A percentile compares a stretch with the other conserved stretches of the same genome.
phyloP scores from a whole-genome alignment of 2,329 filamentous ascomycete genomes.

The Colletotrichum limetticola region DNA sequence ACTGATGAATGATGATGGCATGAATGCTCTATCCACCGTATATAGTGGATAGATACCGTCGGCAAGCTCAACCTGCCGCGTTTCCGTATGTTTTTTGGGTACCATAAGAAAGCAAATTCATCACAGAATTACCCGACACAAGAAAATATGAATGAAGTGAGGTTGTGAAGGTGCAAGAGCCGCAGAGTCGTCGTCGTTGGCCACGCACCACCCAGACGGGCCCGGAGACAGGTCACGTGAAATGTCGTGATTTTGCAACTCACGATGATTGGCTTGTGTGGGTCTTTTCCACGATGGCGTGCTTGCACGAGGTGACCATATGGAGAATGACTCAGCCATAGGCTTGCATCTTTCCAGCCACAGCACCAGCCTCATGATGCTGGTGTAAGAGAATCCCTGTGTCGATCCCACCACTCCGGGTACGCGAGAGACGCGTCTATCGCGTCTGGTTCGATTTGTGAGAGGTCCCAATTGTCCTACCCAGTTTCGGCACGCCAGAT shows the following conservation, averaged over 20 bases:
- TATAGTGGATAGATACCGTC: slow-evolving; percentile 12
- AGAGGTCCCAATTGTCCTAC: neutral
- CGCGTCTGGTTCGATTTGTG: neutral
- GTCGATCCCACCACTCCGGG: slow-evolving; percentile 2
- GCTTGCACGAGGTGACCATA: slow-evolving; percentile 2
- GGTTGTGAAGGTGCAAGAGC: slow-evolving; percentile 31
- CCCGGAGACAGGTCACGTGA: slow-evolving; percentile 31
- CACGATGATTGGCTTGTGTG: slow-evolving; percentile 27
- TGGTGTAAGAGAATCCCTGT: slow-evolving; percentile 4
- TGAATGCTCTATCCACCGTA: slow-evolving; percentile 21
- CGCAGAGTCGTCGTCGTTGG: slow-evolving; percentile 26
- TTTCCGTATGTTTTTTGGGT: slow-evolving; percentile 20
- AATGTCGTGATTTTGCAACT: slow-evolving; percentile 36
- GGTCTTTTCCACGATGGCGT: slow-evolving; percentile 28
- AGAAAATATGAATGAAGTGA: slow-evolving; percentile 7
- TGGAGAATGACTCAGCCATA: neutral
- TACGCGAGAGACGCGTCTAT: slow-evolving; percentile 21
- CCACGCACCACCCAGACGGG: slow-evolving; percentile 26
- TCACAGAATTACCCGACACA: slow-evolving; percentile 12
- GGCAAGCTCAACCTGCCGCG: slow-evolving; percentile 32
- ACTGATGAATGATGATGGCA: slow-evolving; percentile 28
- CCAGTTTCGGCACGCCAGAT: neutral
- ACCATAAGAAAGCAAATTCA: slow-evolving; percentile 30
- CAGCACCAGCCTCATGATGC: slow-evolving; percentile 12
- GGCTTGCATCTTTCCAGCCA: neutral